Evolutionary conservation across 768 basidiomycete genomes (phyloP).

Genomic region (Tephrocybe rancida): DNA sequence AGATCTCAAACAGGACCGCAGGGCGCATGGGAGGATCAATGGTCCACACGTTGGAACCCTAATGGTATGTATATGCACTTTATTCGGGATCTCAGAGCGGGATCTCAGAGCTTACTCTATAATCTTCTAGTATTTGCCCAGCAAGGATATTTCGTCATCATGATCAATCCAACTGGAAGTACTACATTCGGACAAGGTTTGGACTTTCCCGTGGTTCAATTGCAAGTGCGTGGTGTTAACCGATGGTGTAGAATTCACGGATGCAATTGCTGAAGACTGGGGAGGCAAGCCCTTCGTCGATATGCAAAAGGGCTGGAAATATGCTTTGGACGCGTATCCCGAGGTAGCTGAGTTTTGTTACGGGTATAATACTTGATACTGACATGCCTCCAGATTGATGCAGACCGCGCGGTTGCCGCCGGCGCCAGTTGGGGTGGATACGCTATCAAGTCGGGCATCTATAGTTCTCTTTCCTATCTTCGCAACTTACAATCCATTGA

Average conservation of each 20-base stretch:
- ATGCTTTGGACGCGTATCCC: constrained; percentile 65
- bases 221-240: background rate
- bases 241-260: constrained; percentile 62
- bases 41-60: constrained; percentile 93
- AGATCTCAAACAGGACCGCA: constrained; percentile 54
- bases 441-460: constrained; percentile 71
- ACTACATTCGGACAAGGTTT: constrained; percentile 90
- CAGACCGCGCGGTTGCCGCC: constrained; percentile 71
- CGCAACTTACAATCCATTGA: background rate
- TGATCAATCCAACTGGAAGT: constrained; percentile 93
- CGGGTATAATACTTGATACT: background rate
- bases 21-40: constrained; percentile 87
- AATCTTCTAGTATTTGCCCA: constrained; percentile 65
- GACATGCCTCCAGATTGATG: constrained; percentile 52
- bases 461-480: background rate
- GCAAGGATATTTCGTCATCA: constrained; percentile 86
- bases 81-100: background rate
- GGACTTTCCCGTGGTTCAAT: background rate
- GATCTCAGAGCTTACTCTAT: background rate
- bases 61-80: constrained; percentile 48
- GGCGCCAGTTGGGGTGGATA: constrained; percentile 90
- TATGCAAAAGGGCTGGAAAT: constrained; percentile 73
- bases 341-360: constrained; percentile 50
- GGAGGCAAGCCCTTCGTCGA: constrained; percentile 86
- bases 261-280: constrained; percentile 81